Percentiles rank a stretch among this genome's conserved stretches.
These are phyloP conservation scores for Hypoxylon crocopeplum DNA, from an alignment of 495 filamentous ascomycete genomes.

Conservation along the genomic window DNA sequence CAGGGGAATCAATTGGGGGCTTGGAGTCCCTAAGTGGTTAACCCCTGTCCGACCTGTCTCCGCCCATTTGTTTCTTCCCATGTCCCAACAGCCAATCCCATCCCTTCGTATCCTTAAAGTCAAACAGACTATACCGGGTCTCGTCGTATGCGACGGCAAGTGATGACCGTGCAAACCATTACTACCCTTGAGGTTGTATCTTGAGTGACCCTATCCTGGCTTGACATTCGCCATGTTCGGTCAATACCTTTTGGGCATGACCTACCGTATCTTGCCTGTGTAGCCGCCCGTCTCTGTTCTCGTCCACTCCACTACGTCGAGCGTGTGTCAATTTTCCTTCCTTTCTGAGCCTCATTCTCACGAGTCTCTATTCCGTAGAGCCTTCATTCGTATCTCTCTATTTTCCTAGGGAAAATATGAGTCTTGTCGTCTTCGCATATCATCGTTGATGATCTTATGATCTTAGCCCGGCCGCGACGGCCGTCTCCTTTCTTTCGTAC, in stretches of 20 bases:
- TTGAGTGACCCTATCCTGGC: no score
- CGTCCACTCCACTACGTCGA: conserved; percentile 21
- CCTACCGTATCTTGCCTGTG: conserved; percentile 23
- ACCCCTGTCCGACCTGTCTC: conserved; percentile 13
- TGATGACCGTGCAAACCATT: conserved; percentile 21
- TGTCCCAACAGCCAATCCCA: conserved; percentile 42
- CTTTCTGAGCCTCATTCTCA: conserved; percentile 44
- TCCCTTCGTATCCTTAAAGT: conserved; percentile 34
- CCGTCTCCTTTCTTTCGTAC: conserved; percentile 44
- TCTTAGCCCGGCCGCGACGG: conserved; percentile 49
- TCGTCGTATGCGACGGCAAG: conserved; percentile 25
- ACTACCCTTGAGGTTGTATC: no score
- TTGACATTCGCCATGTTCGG: no score
- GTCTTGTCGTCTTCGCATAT: conserved; percentile 21
- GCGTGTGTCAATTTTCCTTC: conserved; percentile 19
- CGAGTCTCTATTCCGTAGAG: conserved; percentile 37
- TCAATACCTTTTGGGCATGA: no score
- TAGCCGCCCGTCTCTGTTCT: conserved; percentile 15
- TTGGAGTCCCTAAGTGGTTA: no score
- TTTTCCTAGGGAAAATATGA: conserved; percentile 23
- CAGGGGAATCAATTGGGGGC: background rate
- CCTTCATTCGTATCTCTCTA: conserved; percentile 41
- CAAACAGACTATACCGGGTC: conserved; percentile 49
- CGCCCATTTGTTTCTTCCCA: conserved; percentile 28
- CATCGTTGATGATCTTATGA: conserved; percentile 50